Conservation (phyloP, 306 rosid species). For the Corylus avellana region DNA sequence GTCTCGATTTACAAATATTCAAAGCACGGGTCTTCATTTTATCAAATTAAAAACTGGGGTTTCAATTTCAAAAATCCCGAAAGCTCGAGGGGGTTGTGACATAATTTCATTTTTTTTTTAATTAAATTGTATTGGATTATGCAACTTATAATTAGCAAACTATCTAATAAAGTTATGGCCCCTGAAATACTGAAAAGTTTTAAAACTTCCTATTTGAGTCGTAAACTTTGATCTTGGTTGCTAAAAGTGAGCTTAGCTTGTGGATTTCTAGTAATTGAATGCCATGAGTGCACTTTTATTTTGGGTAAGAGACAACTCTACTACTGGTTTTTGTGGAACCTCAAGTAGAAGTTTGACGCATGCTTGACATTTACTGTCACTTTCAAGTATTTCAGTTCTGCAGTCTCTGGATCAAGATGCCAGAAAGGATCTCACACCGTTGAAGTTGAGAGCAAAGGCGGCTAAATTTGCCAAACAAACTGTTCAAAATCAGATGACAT, state of each 20-base stretch:
- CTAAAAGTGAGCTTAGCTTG: slow-evolving; percentile 5
- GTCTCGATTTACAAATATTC: no score
- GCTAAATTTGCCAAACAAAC: slow-evolving; percentile 94
- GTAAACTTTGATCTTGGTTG: neutral
- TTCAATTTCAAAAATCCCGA: no score
- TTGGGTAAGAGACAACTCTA: neutral
- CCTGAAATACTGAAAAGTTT: neutral
- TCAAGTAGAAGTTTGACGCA: slow-evolving; percentile 8
- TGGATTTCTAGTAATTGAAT: neutral
- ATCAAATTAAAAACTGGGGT: no score
- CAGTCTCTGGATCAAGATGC: slow-evolving; percentile 90
- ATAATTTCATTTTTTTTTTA: neutral
- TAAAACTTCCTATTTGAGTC: neutral
- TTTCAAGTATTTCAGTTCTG: slow-evolving; percentile 77
- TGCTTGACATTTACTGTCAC: slow-evolving; percentile 23
- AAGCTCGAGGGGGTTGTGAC: no score
- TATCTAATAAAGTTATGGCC: neutral
- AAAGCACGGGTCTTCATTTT: no score
- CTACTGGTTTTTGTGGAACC: slow-evolving; percentile 9
- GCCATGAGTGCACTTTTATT: slow-evolving; percentile 10
- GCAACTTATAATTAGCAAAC: neutral
- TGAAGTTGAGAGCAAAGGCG: slow-evolving; percentile 90
- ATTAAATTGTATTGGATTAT: neutral
- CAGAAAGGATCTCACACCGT: slow-evolving; percentile 79
- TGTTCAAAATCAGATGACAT: slow-evolving; percentile 84